Conservation (phyloP, 164 flowering plant species). For the Houttuynia cordata region DNA sequence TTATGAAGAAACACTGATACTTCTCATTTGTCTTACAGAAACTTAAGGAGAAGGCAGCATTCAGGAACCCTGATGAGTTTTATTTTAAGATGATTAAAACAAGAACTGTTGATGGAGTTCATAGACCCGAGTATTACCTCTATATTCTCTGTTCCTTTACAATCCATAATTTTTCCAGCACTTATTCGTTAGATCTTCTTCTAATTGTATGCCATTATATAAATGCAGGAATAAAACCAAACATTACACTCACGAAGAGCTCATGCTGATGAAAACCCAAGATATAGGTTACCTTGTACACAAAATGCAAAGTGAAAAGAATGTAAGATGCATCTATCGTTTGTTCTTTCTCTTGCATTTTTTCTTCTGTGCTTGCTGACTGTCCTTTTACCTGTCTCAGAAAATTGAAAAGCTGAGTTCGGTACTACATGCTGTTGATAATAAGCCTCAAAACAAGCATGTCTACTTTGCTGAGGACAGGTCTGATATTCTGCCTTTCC, state of each 20-base stretch:
- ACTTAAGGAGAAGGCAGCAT: conserved; percentile 75
- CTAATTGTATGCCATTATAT: background rate
- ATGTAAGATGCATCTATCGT: conserved; percentile 20
- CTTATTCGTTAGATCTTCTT: background rate
- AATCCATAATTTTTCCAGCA: background rate
- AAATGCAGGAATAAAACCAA: conserved; percentile 48
- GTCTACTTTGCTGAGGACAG: conserved; percentile 75
- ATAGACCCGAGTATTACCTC: conserved; percentile 39
- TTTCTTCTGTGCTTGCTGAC: background rate
- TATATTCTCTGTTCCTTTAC: background rate
- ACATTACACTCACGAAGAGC: conserved; percentile 61
- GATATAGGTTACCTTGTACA: conserved; percentile 75
- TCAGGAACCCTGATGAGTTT: conserved; percentile 86
- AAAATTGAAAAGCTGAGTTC: conserved; percentile 70
- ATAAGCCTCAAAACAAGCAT: conserved; percentile 43
- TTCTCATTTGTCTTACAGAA: conserved; percentile 27
- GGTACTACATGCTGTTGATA: conserved; percentile 42
- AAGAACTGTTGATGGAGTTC: conserved; percentile 58
- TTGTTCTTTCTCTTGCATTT: background rate
- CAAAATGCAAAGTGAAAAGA: conserved; percentile 66
- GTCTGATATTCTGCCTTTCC: conserved; percentile 14
- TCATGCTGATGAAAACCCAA: conserved; percentile 86
- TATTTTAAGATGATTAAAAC: conserved; percentile 70
- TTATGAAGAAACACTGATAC: background rate
- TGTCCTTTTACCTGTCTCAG: conserved; percentile 27